These are phyloP conservation scores for Zalaria sp. DNA, from an alignment of 2,329 filamentous ascomycete genomes.

Conservation along the genomic window DNA sequence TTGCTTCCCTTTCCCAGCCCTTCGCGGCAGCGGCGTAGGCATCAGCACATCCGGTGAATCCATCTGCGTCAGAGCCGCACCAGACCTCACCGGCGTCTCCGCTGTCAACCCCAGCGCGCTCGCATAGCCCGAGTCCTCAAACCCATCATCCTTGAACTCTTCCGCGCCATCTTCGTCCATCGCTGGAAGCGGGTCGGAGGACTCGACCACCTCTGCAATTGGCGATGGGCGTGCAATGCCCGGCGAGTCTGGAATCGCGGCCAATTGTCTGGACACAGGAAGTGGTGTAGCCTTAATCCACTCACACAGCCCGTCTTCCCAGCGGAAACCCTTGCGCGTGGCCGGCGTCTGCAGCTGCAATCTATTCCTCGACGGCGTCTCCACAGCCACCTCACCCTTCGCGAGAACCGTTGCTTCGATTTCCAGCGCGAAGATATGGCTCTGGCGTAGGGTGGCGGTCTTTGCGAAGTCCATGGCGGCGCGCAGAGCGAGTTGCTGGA, in stretches of 20 bases:
- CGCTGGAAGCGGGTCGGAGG: no score
- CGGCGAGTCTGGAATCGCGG: neutral
- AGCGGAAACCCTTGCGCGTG: slow-evolving; percentile 15
- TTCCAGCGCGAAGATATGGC: slow-evolving; percentile 15
- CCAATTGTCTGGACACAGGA: neutral
- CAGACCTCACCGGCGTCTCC: neutral
- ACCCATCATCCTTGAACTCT: neutral
- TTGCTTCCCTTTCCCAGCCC: neutral
- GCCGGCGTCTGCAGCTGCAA: neutral
- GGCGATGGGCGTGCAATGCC: neutral
- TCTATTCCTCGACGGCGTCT: slow-evolving; percentile 7
- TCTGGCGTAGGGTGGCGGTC: slow-evolving; percentile 12
- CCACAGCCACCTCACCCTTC: slow-evolving; percentile 14
- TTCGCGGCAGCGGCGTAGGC: neutral
- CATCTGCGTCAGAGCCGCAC: neutral
- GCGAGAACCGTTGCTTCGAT: slow-evolving; percentile 19
- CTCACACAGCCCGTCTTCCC: slow-evolving; percentile 32
- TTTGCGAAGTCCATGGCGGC: slow-evolving; percentile 22
- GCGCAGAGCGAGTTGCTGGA: slow-evolving; percentile 22
- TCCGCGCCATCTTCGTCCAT: no score
- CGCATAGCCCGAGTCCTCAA: slow-evolving; percentile 3
- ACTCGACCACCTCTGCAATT: no score
- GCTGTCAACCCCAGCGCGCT: neutral
- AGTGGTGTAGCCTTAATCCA: slow-evolving; percentile 28
- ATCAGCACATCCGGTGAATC: slow-evolving; percentile 4